Evolutionary conservation across 257 asterid genomes (phyloP).

Genomic region (Solanum peruvianum): DNA sequence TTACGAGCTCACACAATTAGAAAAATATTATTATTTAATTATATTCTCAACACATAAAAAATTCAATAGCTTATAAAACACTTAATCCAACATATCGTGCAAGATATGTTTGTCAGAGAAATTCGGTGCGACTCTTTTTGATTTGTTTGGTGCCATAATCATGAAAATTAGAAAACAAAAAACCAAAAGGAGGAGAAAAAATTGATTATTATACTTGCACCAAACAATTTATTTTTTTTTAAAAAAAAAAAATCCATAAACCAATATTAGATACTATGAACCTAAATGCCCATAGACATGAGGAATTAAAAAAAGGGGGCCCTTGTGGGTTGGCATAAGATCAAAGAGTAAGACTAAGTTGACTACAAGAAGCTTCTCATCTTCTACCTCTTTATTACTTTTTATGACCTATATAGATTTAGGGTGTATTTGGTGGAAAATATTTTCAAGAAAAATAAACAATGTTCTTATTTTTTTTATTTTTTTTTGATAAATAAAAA

Average conservation of each 20-base stretch:
- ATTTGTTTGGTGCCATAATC: not conserved
- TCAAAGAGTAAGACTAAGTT: not conserved
- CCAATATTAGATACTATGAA: not conserved
- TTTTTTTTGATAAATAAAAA: not conserved
- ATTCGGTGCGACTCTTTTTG: not conserved
- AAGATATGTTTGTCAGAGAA: not conserved
- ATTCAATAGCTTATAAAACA: not conserved
- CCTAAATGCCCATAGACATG: not conserved
- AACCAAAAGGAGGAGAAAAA: not conserved
- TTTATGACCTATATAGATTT: not conserved
- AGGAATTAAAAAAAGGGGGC: not conserved
- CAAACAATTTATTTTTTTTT: not conserved
- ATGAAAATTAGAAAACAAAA: not conserved
- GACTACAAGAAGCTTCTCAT: not conserved
- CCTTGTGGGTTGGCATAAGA: not conserved
- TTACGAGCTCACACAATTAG: fast-evolving
- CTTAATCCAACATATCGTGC: not conserved
- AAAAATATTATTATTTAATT: too few species aligned
- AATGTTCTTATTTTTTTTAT: not conserved
- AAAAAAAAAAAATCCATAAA: not conserved
- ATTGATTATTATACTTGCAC: not conserved
- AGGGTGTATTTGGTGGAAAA: not conserved
- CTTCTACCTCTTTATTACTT: not conserved
- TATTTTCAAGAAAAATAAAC: not conserved
- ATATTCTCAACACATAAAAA: too few species aligned